Percentiles rank a stretch among this genome's conserved stretches.
Evolutionary conservation across 2,329 filamentous ascomycete species (phyloP).

Genomic region (Fusarium multiceps): DNA sequence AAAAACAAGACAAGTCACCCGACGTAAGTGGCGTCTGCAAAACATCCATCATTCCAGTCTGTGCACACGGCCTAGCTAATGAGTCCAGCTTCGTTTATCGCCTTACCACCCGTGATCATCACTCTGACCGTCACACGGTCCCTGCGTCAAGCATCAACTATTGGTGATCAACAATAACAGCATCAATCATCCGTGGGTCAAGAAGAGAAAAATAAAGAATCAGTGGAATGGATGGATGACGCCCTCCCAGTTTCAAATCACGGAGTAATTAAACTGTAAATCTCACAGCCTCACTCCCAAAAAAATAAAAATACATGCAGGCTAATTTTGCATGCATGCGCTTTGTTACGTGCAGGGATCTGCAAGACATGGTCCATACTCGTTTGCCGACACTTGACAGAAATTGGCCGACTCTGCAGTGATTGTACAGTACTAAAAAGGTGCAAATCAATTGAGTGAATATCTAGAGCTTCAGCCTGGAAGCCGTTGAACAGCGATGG

Average conservation of each 20-base stretch:
- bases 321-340: neutral
- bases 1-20: neutral
- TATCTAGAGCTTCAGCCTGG: neutral
- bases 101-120: neutral
- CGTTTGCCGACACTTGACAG: neutral
- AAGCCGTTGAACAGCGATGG: neutral
- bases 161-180: neutral
- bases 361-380: neutral
- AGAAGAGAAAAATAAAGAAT: too few relatives aligned
- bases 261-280: slow-evolving; percentile 6
- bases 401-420: neutral
- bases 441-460: neutral
- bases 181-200: neutral
- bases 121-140: neutral
- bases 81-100: neutral
- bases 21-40: neutral
- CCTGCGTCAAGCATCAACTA: neutral
- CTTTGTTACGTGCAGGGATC: neutral
- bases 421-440: too few relatives aligned
- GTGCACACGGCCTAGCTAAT: neutral
- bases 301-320: neutral
- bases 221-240: neutral
- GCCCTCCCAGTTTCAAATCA: neutral
- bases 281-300: neutral
- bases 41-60: neutral